Percentiles rank a stretch among this genome's conserved stretches.
Evolutionary conservation across 73 alveolate genomes (phyloP).

Genomic region (Stentor roeselii): DNA sequence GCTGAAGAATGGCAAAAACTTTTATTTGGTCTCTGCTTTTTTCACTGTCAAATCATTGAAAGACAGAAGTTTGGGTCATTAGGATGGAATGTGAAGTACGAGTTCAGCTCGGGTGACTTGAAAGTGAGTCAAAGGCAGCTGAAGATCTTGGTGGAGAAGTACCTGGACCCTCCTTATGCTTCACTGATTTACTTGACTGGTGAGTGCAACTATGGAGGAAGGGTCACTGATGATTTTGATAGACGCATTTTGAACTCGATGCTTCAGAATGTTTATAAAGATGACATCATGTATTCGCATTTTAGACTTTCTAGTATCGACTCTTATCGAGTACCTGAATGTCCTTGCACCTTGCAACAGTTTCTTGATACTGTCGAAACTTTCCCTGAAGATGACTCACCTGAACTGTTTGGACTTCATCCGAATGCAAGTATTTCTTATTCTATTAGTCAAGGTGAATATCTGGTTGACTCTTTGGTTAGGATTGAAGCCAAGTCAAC

Average conservation of each 20-base stretch:
- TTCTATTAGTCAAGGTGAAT: constrained; percentile 85
- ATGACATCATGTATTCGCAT: constrained; percentile 64
- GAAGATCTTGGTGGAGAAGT: constrained; percentile 96
- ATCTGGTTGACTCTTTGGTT: constrained; percentile 66
- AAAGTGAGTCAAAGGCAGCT: constrained; percentile 95
- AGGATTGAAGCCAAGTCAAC: constrained; percentile 63
- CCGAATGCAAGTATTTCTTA: constrained; percentile 96
- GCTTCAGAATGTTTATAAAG: constrained; percentile 85
- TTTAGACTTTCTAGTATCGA: constrained; percentile 69
- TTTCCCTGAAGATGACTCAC: constrained; percentile 89
- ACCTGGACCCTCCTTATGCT: constrained; percentile 84
- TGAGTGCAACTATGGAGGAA: constrained; percentile 99
- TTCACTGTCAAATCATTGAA: constrained; percentile 94
- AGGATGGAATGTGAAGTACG: constrained; percentile 95
- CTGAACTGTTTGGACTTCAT: constrained; percentile 97
- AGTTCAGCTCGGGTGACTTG: constrained; percentile 97
- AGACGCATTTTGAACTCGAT: constrained; percentile 92
- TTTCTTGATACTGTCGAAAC: constrained; percentile 78
- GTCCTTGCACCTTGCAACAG: constrained; percentile 75
- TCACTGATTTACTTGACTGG: constrained; percentile 98
- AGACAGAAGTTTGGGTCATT: constrained; percentile 97
- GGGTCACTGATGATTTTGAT: constrained; percentile 99
- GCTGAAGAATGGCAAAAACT: constrained; percentile 89
- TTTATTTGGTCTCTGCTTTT: constrained; percentile 93
- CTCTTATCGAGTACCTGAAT: constrained; percentile 76